phyloP scores from a whole-genome alignment of 169 alveolate genomes.

The Plasmodium vivax region DNA sequence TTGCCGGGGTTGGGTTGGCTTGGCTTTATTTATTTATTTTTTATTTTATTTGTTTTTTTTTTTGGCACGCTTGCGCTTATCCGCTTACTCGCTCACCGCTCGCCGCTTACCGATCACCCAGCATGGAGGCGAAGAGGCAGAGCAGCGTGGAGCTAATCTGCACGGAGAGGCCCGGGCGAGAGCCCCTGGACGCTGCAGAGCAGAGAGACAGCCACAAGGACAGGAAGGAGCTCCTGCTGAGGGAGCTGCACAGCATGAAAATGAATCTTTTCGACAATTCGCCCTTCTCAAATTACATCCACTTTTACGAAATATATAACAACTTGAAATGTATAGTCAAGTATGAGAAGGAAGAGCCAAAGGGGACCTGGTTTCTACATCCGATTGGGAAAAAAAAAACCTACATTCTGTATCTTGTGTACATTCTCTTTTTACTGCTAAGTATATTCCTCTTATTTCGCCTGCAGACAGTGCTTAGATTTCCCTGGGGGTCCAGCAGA shows the following conservation, averaged over 20 bases:
- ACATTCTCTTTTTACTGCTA: slow-evolving; percentile 36
- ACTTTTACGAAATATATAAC: slow-evolving; percentile 65
- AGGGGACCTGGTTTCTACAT: slow-evolving; percentile 14
- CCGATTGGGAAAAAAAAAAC: slow-evolving; percentile 10
- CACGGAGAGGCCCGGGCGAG: background rate
- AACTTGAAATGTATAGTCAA: slow-evolving; percentile 60
- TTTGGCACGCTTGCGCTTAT: background rate
- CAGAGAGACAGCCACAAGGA: background rate
- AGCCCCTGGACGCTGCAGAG: background rate
- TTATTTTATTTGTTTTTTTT: background rate
- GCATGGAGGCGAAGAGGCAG: background rate
- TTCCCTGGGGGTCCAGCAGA: slow-evolving; percentile 10
- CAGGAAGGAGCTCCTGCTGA: slow-evolving; percentile 12
- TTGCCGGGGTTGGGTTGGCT: background rate
- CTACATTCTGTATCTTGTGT: slow-evolving; percentile 7
- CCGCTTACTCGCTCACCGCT: background rate
- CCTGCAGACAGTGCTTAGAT: slow-evolving; percentile 28
- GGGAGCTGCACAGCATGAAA: slow-evolving; percentile 49
- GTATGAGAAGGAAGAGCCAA: slow-evolving; percentile 32
- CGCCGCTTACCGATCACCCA: background rate
- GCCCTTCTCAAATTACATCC: slow-evolving; percentile 62
- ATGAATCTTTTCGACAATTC: slow-evolving; percentile 19
- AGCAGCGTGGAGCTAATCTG: slow-evolving; percentile 7
- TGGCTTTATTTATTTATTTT: background rate
- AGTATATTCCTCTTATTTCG: slow-evolving; percentile 62